phyloP scores from a whole-genome alignment of 1,284 basidiomycete species.

The Cryptococcus sp. region DNA sequence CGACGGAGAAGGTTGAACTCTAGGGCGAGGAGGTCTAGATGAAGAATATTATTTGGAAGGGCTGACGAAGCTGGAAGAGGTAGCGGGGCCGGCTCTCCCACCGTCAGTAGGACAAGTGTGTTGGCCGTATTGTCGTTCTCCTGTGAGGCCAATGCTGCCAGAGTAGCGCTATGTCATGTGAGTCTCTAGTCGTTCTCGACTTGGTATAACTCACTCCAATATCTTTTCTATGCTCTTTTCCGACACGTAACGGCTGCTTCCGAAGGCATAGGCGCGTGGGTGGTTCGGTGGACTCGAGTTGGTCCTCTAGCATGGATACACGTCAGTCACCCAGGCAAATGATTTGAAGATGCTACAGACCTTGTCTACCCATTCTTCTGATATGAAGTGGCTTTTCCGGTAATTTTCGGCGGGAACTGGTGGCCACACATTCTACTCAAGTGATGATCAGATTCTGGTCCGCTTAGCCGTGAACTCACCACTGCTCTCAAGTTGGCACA shows the following conservation, averaged over 20 bases:
- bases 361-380: constrained; percentile 76
- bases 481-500: constrained; percentile 72
- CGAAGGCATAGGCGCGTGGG: constrained; percentile 59
- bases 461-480: constrained; percentile 26
- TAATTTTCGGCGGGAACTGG: constrained; percentile 77
- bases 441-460: not conserved
- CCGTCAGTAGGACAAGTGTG: constrained; percentile 71
- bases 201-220: constrained; percentile 57
- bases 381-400: constrained; percentile 77
- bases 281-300: constrained; percentile 46
- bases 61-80: constrained; percentile 44
- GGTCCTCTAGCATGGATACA: constrained; percentile 30
- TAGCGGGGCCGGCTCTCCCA: constrained; percentile 57
- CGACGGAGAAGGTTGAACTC: constrained; percentile 44
- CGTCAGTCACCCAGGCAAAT: not conserved
- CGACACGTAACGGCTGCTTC: constrained; percentile 69
- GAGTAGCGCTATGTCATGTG: constrained; percentile 58
- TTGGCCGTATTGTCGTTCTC: constrained; percentile 74
- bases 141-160: constrained; percentile 70
- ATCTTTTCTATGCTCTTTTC: constrained; percentile 70
- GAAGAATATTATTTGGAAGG: constrained; percentile 70
- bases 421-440: constrained; percentile 70
- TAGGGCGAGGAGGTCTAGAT: constrained; percentile 62
- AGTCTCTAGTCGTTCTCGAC: not conserved
- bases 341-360: constrained; percentile 52